Conservation (phyloP, 805 yeast species). For the Metschnikowia borealis region DNA sequence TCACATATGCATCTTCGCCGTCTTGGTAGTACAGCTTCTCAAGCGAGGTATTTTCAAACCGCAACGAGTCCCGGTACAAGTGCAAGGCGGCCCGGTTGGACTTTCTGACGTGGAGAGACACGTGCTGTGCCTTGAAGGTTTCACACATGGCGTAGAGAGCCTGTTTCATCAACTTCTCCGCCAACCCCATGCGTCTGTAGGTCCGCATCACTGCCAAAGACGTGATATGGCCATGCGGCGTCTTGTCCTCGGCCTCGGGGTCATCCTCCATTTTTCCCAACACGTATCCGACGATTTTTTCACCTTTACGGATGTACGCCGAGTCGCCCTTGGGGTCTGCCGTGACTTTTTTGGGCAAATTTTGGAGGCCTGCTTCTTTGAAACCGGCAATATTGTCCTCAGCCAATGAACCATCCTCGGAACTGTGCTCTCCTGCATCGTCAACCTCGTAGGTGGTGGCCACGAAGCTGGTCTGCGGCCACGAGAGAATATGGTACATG, state of each 20-base stretch:
- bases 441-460: slow-evolving; percentile 70
- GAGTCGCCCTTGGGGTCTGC: slow-evolving; percentile 54
- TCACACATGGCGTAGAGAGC: slow-evolving; percentile 76
- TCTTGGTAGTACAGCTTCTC: slow-evolving; percentile 93
- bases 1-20: slow-evolving; percentile 96
- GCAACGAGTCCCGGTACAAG: slow-evolving; percentile 78
- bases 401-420: slow-evolving; percentile 1
- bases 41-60: slow-evolving; percentile 75
- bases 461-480: slow-evolving; percentile 98
- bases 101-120: slow-evolving; percentile 88
- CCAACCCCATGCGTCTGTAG: slow-evolving; percentile 91
- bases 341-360: not conserved
- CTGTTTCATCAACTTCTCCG: slow-evolving; percentile 87
- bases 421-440: slow-evolving; percentile 18
- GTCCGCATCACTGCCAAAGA: slow-evolving; percentile 93
- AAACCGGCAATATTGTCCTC: not conserved
- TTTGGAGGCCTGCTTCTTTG: not conserved
- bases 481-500: slow-evolving; percentile 86
- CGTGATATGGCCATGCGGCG: slow-evolving; percentile 92
- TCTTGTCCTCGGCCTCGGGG: slow-evolving; percentile 65
- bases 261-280: slow-evolving; percentile 97
- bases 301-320: slow-evolving; percentile 62
- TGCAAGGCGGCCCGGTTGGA: slow-evolving; percentile 93
- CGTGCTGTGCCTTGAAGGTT: slow-evolving; percentile 75
- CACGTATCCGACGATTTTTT: slow-evolving; percentile 92